Percentiles rank a stretch among this genome's conserved stretches.
Evolutionary conservation across 495 filamentous ascomycete species (phyloP).

Genomic region (Sporormia fimetaria): DNA sequence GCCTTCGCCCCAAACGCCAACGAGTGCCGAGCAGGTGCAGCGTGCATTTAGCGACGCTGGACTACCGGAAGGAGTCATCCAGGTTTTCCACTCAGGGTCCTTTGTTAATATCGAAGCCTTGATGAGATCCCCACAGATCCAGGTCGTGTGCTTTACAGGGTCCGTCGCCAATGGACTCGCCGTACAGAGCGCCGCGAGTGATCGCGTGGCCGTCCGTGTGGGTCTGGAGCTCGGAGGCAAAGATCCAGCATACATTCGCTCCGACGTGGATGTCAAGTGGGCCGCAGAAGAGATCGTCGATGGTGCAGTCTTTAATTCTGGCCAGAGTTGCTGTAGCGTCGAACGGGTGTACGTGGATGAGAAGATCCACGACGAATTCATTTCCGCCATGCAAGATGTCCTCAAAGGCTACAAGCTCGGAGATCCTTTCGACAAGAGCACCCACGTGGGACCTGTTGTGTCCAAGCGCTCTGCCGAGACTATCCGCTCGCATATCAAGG

Average conservation of each 20-base stretch:
- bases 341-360: conserved; percentile 89
- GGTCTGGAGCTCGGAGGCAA: conserved; percentile 87
- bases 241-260: conserved; percentile 79
- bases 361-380: conserved; percentile 66
- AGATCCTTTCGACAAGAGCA: conserved; percentile 65
- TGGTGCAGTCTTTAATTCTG: conserved; percentile 90
- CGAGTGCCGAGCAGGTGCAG: conserved; percentile 69
- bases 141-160: conserved; percentile 82
- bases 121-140: conserved; percentile 59
- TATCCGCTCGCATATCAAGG: conserved; percentile 70
- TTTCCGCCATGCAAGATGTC: conserved; percentile 68
- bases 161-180: conserved; percentile 76
- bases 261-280: conserved; percentile 79
- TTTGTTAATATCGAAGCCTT: conserved; percentile 57
- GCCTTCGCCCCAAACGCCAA: conserved; percentile 88
- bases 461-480: conserved; percentile 60
- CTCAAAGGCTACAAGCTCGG: conserved; percentile 80
- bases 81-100: conserved; percentile 81
- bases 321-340: conserved; percentile 89
- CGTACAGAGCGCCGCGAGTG: conserved; percentile 71
- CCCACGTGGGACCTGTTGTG: conserved; percentile 81
- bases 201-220: conserved; percentile 62
- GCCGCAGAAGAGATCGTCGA: conserved; percentile 88
- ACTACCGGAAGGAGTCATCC: conserved; percentile 66
- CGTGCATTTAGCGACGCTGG: conserved; percentile 67